Evolutionary conservation across 2,329 filamentous ascomycete species (phyloP), one percentile per base, ranked within the genome.

Genomic region (Colletotrichum siamense): DNA sequence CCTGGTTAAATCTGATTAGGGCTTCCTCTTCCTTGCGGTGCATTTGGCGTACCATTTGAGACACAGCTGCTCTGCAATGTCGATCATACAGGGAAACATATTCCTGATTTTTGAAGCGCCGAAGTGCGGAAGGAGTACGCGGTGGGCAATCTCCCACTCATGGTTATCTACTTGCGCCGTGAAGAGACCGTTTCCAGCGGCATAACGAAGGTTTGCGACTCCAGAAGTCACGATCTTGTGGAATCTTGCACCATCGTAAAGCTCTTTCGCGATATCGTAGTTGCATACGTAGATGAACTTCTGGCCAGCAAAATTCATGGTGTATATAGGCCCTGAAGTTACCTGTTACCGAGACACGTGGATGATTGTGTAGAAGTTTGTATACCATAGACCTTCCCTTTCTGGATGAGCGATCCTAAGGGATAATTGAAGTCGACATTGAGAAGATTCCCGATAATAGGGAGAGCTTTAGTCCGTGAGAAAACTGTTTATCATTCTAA

Each of bases 391-490:
- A 3, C 2, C 44, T 52, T 52, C 1, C 44, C n/a, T 8, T 52
- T 52, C 44, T 52, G 44, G 6, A 52, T 52, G 10, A 52, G 44
- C 6, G 44, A 52, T 52, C 44, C 44, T 22, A 52, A 52, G 10
- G 44, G 44, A 22, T 52, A 52, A 52, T 52, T 52, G 44, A 52
- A 52, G 44, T 52, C 44, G 44, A 52, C 44, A 52, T 52, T 52
- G 44, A 52, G 44, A 52, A 52, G n/a, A 22, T 52, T 52, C 44
- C 44, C 44, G 6, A 52, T 52, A 3, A 52, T 22, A 3, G 44
- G 44, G n/a, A 52, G 44, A 52, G 44, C 44, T 52, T 22, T 13
- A 3, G 6, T 1, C 44, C 3, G 44, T 52, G 2, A 52, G 44
- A 52, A 49, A 52, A 1, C 0, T 0, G 18, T 13, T 22, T 0